Percentiles rank a stretch among this genome's conserved stretches.
Evolutionary conservation across 495 filamentous ascomycete genomes (phyloP).

Genomic region (Aspergillus cavernicola): DNA sequence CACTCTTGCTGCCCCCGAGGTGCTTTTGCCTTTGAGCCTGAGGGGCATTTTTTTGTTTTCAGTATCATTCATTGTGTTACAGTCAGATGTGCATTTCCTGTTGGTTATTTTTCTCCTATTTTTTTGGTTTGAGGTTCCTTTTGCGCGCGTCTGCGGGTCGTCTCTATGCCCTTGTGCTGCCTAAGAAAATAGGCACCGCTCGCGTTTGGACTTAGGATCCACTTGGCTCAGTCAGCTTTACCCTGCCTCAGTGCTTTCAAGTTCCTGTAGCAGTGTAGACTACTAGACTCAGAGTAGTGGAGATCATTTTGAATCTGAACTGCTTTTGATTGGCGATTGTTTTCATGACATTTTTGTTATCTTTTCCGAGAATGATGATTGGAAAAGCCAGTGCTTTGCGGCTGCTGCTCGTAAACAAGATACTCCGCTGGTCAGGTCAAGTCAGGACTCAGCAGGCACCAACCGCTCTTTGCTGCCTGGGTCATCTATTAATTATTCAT

Average conservation of each 20-base stretch:
- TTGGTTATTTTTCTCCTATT: neutral
- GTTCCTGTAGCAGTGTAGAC: neutral
- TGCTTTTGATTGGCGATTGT: too few species aligned
- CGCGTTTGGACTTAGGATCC: neutral
- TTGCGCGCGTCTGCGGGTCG: neutral
- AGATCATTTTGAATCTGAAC: neutral
- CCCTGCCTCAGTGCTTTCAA: neutral
- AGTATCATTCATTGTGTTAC: neutral
- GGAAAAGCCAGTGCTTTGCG: too few species aligned
- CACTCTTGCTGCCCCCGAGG: neutral
- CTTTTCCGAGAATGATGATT: too few species aligned
- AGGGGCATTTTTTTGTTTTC: neutral
- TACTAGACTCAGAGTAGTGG: neutral
- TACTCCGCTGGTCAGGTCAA: too few species aligned
- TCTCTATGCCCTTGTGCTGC: neutral
- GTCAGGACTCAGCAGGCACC: constrained; percentile 10
- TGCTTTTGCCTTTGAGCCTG: neutral
- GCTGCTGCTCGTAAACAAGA: too few species aligned
- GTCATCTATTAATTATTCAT: neutral
- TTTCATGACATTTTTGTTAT: too few species aligned
- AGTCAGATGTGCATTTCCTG: neutral
- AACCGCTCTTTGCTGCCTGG: neutral
- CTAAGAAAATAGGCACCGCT: neutral
- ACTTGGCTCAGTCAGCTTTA: neutral
- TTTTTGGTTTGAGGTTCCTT: neutral